Evolutionary conservation across 768 basidiomycete species (phyloP).

Genomic region (Boletellus emodensis): DNA sequence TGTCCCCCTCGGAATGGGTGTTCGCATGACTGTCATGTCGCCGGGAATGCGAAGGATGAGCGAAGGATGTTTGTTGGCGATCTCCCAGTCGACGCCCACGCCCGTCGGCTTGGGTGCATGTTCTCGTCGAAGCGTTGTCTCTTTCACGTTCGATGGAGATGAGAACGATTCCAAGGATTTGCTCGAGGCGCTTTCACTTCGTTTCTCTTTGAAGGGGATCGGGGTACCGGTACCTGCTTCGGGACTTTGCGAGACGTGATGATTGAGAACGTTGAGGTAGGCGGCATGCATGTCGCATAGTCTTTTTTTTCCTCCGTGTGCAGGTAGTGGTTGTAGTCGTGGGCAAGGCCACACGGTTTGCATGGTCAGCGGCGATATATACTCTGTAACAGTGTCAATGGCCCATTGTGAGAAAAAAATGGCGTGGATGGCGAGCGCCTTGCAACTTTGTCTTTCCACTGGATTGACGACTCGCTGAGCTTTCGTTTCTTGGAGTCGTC

Average conservation of each 20-base stretch:
- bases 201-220: neutral
- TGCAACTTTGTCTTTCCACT: neutral
- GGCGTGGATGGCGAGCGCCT: neutral
- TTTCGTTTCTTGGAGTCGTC: too few relatives aligned
- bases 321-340: neutral
- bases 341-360: too few relatives aligned
- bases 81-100: constrained; percentile 16
- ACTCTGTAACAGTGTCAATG: neutral
- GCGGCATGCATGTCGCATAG: neutral
- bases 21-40: neutral
- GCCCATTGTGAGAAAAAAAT: neutral
- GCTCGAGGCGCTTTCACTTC: constrained; percentile 19
- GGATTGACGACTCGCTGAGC: too few relatives aligned
- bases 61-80: constrained; percentile 17
- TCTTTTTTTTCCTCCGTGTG: neutral
- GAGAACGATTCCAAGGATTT: constrained; percentile 8
- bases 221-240: neutral
- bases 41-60: constrained; percentile 11
- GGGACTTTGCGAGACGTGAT: neutral
- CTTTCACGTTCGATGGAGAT: constrained; percentile 8
- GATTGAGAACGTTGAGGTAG: neutral
- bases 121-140: constrained; percentile 1
- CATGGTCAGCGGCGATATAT: neutral
- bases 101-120: constrained; percentile 5
- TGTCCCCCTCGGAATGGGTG: neutral